A percentile compares a stretch with the other conserved stretches of the same genome.
phyloP scores from a whole-genome alignment of 495 filamentous ascomycete species.

The Arthonia radiata region DNA sequence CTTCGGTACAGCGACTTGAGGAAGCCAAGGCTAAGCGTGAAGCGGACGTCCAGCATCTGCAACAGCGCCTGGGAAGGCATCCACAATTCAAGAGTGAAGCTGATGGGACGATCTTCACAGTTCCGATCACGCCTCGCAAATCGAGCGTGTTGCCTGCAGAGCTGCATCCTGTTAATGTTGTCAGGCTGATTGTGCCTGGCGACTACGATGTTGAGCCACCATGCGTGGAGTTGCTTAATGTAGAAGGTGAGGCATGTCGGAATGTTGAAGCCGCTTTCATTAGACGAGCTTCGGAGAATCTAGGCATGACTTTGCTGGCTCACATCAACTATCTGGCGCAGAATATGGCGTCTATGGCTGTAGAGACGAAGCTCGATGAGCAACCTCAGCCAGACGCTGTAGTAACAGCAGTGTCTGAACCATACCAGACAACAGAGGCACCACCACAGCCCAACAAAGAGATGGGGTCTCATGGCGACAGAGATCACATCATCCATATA shows the following conservation, averaged over 20 bases:
- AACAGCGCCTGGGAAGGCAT: conserved; percentile 49
- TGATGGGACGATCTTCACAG: conserved; percentile 42
- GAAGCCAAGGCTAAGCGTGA: conserved; percentile 38
- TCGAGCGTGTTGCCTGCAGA: conserved; percentile 31
- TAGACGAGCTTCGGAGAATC: conserved; percentile 27
- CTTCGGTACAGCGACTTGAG: conserved; percentile 6
- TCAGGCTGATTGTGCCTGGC: conserved; percentile 44
- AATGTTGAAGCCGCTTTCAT: conserved; percentile 40
- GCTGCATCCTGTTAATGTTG: conserved; percentile 35
- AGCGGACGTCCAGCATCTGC: conserved; percentile 45
- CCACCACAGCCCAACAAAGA: too few species aligned
- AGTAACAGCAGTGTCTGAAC: too few species aligned
- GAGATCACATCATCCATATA: too few species aligned
- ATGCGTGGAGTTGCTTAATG: conserved; percentile 36
- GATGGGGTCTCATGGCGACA: too few species aligned
- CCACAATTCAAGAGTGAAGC: conserved; percentile 42
- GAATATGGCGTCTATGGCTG: conserved; percentile 47
- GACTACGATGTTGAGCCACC: conserved; percentile 51
- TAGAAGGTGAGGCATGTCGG: conserved; percentile 32
- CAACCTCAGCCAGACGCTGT: too few species aligned
- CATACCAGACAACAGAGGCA: too few species aligned
- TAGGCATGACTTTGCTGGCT: conserved; percentile 39
- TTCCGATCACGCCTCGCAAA: conserved; percentile 48
- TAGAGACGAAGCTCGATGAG: too few species aligned
- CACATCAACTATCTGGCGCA: conserved; percentile 55